A percentile compares a stretch with the other conserved stretches of the same genome.
Conservation (phyloP, 129 eudicot genomes). For the Tagetes patula region DNA sequence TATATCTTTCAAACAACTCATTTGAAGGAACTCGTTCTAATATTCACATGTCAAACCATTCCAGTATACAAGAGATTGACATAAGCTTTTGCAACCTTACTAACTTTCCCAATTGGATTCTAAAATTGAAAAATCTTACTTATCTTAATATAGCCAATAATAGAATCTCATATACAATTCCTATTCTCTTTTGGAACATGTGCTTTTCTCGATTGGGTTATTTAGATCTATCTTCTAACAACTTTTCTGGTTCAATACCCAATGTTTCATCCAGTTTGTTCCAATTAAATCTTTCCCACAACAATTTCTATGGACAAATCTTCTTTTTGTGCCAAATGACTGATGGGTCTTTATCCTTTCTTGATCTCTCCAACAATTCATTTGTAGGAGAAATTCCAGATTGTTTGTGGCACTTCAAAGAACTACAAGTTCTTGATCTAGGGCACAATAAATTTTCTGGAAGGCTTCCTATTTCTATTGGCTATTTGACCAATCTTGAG, state of each 20-base stretch:
- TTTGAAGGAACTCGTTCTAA: no score
- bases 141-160: not conserved
- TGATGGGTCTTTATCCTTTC: conserved; percentile 7
- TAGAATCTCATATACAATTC: conserved; percentile 16
- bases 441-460: conserved; percentile 37
- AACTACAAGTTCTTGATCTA: conserved; percentile 25
- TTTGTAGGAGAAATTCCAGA: conserved; percentile 29
- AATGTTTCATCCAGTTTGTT: conserved; percentile 2
- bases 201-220: conserved; percentile 11
- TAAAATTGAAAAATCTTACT: conserved; percentile 22
- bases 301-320: conserved; percentile 33
- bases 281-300: conserved; percentile 33
- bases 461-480: conserved; percentile 27
- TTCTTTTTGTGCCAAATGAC: conserved; percentile 24
- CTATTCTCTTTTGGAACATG: not conserved
- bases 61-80: not conserved
- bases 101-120: conserved; percentile 48
- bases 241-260: conserved; percentile 23
- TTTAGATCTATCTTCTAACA: conserved; percentile 29
- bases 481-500: not conserved
- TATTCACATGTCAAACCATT: conserved; percentile 20
- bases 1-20: no score
- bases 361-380: conserved; percentile 32
- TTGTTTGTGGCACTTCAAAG: conserved; percentile 22
- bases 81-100: conserved; percentile 39